Evolutionary conservation across 2,329 filamentous ascomycete genomes (phyloP).

Genomic region (Calonectria leucothoes): DNA sequence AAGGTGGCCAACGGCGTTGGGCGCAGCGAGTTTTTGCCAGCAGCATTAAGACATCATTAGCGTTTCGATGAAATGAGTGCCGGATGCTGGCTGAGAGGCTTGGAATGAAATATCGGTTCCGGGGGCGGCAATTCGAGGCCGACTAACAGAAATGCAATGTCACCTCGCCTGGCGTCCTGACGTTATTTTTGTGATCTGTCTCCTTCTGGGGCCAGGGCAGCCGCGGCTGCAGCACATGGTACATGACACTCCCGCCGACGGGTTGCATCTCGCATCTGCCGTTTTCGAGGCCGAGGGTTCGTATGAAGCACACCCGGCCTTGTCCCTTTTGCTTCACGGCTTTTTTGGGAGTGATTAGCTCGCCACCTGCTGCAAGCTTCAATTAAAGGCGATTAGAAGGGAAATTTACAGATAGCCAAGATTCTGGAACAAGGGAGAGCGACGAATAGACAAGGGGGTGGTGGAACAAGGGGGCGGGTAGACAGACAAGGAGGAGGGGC

Average conservation of each 20-base stretch:
- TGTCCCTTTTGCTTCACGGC: background rate
- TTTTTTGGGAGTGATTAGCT: conserved; percentile 7
- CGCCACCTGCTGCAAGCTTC: conserved; percentile 12
- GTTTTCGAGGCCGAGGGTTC: background rate
- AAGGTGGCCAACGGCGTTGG: background rate
- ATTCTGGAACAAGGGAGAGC: conserved; percentile 17
- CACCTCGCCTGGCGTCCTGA: conserved; percentile 9
- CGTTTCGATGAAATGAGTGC: background rate
- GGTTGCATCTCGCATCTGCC: conserved; percentile 16
- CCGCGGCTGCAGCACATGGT: background rate
- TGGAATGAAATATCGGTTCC: conserved; percentile 2
- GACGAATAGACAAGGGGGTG: conserved; percentile 18
- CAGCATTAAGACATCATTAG: background rate
- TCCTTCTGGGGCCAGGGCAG: background rate
- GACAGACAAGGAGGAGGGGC: conserved; percentile 1
- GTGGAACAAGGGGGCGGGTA: background rate
- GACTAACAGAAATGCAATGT: conserved; percentile 6
- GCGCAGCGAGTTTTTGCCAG: background rate
- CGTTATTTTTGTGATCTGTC: conserved; percentile 12
- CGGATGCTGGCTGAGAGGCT: background rate
- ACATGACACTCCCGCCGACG: conserved; percentile 7
- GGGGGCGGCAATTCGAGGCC: conserved; percentile 7
- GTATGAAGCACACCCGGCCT: background rate
- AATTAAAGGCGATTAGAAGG: background rate
- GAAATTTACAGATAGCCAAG: background rate